Conservation (phyloP, 2,329 filamentous ascomycete genomes). For the Calonectria leucothoes region DNA sequence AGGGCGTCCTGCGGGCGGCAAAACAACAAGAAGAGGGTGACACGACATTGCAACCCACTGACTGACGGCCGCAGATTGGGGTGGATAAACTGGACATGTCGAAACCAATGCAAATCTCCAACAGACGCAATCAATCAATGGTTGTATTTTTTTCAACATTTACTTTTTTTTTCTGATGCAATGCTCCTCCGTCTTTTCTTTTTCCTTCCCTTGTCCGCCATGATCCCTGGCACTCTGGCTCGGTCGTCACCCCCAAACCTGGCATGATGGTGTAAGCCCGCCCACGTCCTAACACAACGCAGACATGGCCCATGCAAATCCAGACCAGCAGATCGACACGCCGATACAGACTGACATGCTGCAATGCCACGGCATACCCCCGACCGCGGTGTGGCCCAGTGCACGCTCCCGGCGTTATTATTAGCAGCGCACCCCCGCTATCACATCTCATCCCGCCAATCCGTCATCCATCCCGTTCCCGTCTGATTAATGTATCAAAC, state of each 20-base stretch:
- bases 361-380: slow-evolving; percentile 14
- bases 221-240: background rate
- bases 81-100: background rate
- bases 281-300: slow-evolving; percentile 8
- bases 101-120: background rate
- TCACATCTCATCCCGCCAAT: slow-evolving; percentile 7
- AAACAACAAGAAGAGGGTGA: background rate
- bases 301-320: slow-evolving; percentile 2
- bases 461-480: slow-evolving; percentile 11
- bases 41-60: background rate
- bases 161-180: background rate
- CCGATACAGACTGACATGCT: slow-evolving; percentile 17
- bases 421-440: slow-evolving; percentile 2
- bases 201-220: background rate
- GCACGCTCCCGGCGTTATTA: background rate
- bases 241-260: background rate
- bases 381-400: background rate
- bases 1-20: slow-evolving; percentile 17
- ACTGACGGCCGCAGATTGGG: background rate
- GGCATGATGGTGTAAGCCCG: background rate
- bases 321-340: slow-evolving; percentile 21
- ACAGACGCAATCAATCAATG: background rate
- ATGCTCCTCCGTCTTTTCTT: background rate
- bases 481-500: slow-evolving; percentile 3
- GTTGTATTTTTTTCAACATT: background rate